Evolutionary conservation across 306 rosid genomes (phyloP).

Genomic region (Hylodesmum podocarpum): DNA sequence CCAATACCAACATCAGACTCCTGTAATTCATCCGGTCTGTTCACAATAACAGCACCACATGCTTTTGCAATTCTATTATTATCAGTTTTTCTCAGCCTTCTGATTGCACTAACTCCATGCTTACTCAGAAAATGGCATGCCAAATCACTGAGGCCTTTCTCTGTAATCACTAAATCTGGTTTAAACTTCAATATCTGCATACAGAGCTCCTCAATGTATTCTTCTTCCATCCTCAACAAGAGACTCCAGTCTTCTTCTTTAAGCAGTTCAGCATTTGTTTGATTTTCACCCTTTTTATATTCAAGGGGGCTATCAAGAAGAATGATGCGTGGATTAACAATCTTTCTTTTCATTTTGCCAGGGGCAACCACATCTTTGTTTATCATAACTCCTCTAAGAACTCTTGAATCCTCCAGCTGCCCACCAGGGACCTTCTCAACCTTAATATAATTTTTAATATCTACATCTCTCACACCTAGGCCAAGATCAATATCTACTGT

Average conservation of each 20-base stretch:
- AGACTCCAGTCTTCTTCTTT: conserved; percentile 84
- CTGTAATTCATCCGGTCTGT: conserved; percentile 82
- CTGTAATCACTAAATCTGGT: conserved; percentile 84
- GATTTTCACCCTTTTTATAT: conserved; percentile 89
- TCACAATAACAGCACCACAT: conserved; percentile 85
- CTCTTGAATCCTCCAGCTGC: conserved; percentile 82
- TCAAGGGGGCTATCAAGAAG: conserved; percentile 86
- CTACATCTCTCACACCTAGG: conserved; percentile 40
- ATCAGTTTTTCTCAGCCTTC: conserved; percentile 83
- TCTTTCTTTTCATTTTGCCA: conserved; percentile 90
- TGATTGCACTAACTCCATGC: conserved; percentile 81
- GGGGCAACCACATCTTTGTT: conserved; percentile 86
- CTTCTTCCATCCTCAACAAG: conserved; percentile 80
- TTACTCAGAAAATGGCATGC: conserved; percentile 83
- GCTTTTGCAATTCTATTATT: conserved; percentile 89
- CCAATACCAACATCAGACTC: conserved; percentile 87
- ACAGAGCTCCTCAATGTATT: conserved; percentile 76
- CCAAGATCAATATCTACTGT: background rate
- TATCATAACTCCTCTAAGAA: conserved; percentile 85
- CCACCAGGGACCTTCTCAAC: conserved; percentile 94
- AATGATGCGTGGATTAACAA: conserved; percentile 71
- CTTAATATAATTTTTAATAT: conserved; percentile 78
- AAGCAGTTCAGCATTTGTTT: conserved; percentile 81
- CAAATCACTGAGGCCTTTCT: conserved; percentile 89
- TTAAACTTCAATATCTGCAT: conserved; percentile 78